These are phyloP conservation scores for Dittrichia graveolens DNA, from an alignment of 129 eudicot genomes.

Conservation along the genomic window DNA sequence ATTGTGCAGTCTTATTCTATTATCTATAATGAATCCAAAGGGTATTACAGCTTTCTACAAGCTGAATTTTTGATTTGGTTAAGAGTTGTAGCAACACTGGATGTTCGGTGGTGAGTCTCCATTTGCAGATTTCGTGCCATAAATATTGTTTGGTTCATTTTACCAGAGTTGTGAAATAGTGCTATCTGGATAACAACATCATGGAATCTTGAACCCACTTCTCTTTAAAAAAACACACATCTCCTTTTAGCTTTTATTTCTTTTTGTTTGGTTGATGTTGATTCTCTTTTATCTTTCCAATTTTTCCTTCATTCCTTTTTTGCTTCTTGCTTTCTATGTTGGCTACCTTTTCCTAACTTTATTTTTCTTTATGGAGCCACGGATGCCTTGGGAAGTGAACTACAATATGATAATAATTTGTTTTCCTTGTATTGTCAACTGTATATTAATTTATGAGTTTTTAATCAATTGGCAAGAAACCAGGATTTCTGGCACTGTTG, in stretches of 20 bases:
- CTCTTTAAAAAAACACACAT: conserved; percentile 13
- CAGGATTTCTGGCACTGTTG: conserved; percentile 36
- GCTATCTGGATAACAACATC: conserved; percentile 14
- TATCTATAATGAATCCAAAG: conserved; percentile 15
- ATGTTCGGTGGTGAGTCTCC: conserved; percentile 23
- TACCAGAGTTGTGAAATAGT: not conserved
- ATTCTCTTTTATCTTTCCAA: conserved; percentile 30
- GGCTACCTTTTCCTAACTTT: conserved; percentile 40
- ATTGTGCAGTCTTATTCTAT: not conserved
- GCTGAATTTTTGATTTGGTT: conserved; percentile 10
- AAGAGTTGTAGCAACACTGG: conserved; percentile 13
- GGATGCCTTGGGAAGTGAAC: conserved; percentile 31
- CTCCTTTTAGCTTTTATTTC: conserved; percentile 18
- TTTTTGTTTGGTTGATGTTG: conserved; percentile 31
- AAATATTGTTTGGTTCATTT: conserved; percentile 18
- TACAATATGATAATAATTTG: conserved; percentile 18
- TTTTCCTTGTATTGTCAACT: conserved; percentile 19
- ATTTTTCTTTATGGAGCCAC: conserved; percentile 26
- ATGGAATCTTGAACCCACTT: conserved; percentile 34
- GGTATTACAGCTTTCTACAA: conserved; percentile 8
- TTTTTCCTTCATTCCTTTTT: conserved; percentile 33
- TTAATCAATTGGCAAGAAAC: conserved; percentile 22
- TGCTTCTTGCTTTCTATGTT: conserved; percentile 41
- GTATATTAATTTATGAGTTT: conserved; percentile 17
- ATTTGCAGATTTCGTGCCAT: conserved; percentile 20